A percentile compares a stretch with the other conserved stretches of the same genome.
phyloP scores from a whole-genome alignment of 305 asterid species.

The Rubia tinctorum region DNA sequence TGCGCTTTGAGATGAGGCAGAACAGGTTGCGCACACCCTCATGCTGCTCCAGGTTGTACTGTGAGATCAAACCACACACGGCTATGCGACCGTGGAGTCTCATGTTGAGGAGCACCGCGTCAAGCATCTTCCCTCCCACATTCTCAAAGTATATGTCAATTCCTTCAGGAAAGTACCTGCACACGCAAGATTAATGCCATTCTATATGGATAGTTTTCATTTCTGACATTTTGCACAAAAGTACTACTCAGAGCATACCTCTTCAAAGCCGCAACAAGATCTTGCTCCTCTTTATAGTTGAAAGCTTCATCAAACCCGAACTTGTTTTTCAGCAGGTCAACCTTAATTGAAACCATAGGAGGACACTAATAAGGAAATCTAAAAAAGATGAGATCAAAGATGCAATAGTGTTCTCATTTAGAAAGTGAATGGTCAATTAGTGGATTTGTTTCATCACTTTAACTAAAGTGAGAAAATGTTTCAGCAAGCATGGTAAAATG shows the following conservation, averaged over 20 bases:
- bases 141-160: constrained; percentile 34
- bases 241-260: constrained; percentile 24
- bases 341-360: constrained; percentile 21
- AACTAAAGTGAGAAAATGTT: not conserved
- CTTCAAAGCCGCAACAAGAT: constrained; percentile 39
- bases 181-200: not conserved
- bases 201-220: not conserved
- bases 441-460: not conserved
- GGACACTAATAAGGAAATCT: not conserved
- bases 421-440: not conserved
- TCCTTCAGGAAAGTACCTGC: constrained; percentile 30
- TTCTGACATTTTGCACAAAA: not conserved
- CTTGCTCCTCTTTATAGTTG: constrained; percentile 49
- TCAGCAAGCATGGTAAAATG: too few species aligned
- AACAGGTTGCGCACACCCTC: constrained; percentile 24
- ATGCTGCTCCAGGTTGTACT: constrained; percentile 25
- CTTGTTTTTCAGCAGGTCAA: constrained; percentile 47
- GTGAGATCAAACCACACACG: constrained; percentile 31
- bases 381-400: too few species aligned
- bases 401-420: not conserved
- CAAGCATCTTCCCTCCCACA: constrained; percentile 42
- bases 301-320: constrained; percentile 50
- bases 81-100: constrained; percentile 24
- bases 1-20: constrained; percentile 16
- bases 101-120: constrained; percentile 30